A percentile compares a stretch with the other conserved stretches of the same genome.
Evolutionary conservation across 1,139 yeast genomes (phyloP).

Genomic region (Zygosaccharomyces pseudobailii): DNA sequence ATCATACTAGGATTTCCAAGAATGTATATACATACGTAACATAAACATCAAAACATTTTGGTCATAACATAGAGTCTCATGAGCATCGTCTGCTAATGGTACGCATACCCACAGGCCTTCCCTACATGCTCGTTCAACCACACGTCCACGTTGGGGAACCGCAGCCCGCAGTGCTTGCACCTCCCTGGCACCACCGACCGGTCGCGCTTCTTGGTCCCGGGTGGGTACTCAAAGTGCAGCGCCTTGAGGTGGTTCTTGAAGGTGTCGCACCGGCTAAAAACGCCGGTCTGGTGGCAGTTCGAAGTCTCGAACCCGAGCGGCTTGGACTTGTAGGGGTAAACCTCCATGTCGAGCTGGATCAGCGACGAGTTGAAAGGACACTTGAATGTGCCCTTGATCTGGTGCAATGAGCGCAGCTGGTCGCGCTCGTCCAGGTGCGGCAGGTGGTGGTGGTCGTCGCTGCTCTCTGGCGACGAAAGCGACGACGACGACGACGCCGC

Average conservation of each 20-base stretch:
- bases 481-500: conserved; percentile 2
- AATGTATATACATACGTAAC: conserved; percentile 6
- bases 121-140: conserved; percentile 79
- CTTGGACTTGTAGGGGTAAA: conserved; percentile 26
- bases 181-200: conserved; percentile 62
- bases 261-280: conserved; percentile 84
- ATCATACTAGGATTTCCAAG: not conserved
- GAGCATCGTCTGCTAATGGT: conserved; percentile 15
- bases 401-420: conserved; percentile 27
- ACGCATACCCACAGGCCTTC: conserved; percentile 43
- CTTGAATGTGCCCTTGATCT: conserved; percentile 42
- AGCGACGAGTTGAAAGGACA: conserved; percentile 41
- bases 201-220: conserved; percentile 77
- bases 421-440: conserved; percentile 16
- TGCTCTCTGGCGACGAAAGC: conserved; percentile 3
- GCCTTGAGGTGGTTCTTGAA: conserved; percentile 88
- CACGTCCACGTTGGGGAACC: conserved; percentile 64
- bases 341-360: conserved; percentile 30
- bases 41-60: conserved; percentile 1
- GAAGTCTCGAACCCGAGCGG: conserved; percentile 27
- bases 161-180: conserved; percentile 70
- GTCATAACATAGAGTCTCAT: not conserved
- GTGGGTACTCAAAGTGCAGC: conserved; percentile 83
- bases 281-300: conserved; percentile 72
- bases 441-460: conserved; percentile 9